Percentiles rank a stretch among this genome's conserved stretches.
Conservation (phyloP, 192 early-diverging fungal species). For the Backusella parvicylindrica region DNA sequence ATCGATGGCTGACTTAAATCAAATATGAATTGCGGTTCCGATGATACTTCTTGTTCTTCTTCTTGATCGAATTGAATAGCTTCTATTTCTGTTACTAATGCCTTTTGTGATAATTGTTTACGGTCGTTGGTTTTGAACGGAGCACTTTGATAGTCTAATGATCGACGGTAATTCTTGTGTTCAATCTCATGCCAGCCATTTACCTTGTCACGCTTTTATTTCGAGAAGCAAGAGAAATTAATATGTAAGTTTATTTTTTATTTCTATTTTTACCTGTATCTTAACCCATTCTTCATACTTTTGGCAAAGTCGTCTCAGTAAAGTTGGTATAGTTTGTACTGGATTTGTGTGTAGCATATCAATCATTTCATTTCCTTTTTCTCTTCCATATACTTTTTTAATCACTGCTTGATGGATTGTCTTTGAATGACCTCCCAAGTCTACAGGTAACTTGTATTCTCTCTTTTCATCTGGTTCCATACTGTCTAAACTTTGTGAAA, state of each 20-base stretch:
- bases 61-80: conserved; percentile 72
- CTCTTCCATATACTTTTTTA: conserved; percentile 90
- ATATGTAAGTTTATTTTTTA: not conserved
- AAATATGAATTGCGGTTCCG: conserved; percentile 66
- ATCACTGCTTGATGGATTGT: conserved; percentile 87
- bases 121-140: conserved; percentile 86
- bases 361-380: conserved; percentile 83
- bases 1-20: conserved; percentile 64
- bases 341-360: conserved; percentile 92
- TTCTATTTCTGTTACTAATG: conserved; percentile 84
- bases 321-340: conserved; percentile 83
- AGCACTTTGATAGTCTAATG: conserved; percentile 92
- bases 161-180: conserved; percentile 88
- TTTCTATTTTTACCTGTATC: conserved; percentile 54
- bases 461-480: conserved; percentile 80
- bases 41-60: not conserved
- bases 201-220: conserved; percentile 82
- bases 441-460: conserved; percentile 67
- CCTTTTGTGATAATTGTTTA: conserved; percentile 69
- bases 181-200: conserved; percentile 96
- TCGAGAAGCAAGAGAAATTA: too few species aligned
- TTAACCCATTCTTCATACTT: conserved; percentile 98
- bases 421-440: conserved; percentile 78
- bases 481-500: conserved; percentile 71
- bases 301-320: conserved; percentile 90